These are phyloP conservation scores for Spathaspora arborariae DNA, from an alignment of 805 yeast species.

Conservation along the genomic window DNA sequence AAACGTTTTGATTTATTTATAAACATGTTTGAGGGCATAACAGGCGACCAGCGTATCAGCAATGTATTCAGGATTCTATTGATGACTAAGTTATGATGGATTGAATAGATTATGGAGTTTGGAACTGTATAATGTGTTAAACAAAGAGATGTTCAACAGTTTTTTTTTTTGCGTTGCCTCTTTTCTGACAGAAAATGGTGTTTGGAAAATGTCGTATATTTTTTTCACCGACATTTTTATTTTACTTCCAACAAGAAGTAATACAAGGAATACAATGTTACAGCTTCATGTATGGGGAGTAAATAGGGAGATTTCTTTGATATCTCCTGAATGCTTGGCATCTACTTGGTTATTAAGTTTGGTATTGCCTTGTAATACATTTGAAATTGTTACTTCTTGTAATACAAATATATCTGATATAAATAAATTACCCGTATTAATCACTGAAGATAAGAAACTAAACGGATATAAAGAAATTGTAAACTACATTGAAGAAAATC, in stretches of 20 bases:
- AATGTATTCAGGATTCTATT: no score
- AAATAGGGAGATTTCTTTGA: conserved; percentile 33
- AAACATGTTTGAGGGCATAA: conserved; percentile 7
- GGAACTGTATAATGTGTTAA: background rate
- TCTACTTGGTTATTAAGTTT: conserved; percentile 37
- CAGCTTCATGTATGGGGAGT: conserved; percentile 56
- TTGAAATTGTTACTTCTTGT: conserved; percentile 49
- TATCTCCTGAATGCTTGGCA: conserved; percentile 53
- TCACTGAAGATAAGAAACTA: conserved; percentile 9
- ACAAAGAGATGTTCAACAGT: background rate
- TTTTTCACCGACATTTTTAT: background rate
- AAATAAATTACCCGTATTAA: conserved; percentile 46
- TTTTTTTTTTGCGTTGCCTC: background rate
- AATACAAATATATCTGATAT: conserved; percentile 52
- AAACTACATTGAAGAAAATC: conserved; percentile 6
- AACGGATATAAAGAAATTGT: conserved; percentile 18
- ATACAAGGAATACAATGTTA: conserved; percentile 12
- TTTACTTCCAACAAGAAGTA: background rate
- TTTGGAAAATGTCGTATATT: background rate
- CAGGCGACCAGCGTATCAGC: no score
- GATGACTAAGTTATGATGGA: background rate
- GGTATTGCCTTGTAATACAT: conserved; percentile 13
- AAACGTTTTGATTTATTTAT: conserved; percentile 19
- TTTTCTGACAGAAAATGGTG: background rate
- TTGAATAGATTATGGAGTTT: background rate